Base-by-base conservation (phyloP, 208 protist genomes). In the Acanthamoeba healyi region DNA sequence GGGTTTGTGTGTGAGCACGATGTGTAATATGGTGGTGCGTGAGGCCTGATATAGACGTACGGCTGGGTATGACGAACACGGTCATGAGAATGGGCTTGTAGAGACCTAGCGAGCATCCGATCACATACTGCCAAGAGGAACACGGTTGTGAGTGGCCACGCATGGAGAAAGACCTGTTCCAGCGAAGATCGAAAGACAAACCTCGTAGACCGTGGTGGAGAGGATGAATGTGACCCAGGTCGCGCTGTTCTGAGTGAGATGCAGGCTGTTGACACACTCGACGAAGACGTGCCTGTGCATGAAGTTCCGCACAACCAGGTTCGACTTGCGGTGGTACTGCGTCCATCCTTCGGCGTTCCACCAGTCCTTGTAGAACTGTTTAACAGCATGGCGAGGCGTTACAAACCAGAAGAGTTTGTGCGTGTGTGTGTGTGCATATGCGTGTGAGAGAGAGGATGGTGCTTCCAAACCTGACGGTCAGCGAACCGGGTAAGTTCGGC, bases 351-450 rank as follows among this genome's bases (percentile, higher is more conserved):
- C 49, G 0, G 88, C 54, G 40, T 93, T 93, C 88, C 88, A 93
- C 88, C 88, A 93, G 61, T 93, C 88, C 46, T 49, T 46, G 88
- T 93, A 93, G 67, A 93, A 93, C 88, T 93, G 87, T 38, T 24
- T n/a, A n/a, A n/a, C n/a, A n/a, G n/a, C n/a, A n/a, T n/a, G n/a
- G n/a, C n/a, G n/a, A n/a, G n/a, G n/a, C n/a, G n/a, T n/a, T n/a
- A n/a, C n/a, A n/a, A n/a, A n/a, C n/a, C n/a, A n/a, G n/a, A n/a
- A n/a, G n/a, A n/a, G n/a, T n/a, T n/a, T n/a, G n/a, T n/a, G n/a
- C n/a, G n/a, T n/a, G n/a, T n/a, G n/a, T n/a, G n/a, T n/a, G 54
- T 61, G 22, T 61, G 54, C 22, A 61, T 26, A 61, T 12, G 54
- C 22, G 54, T 61, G 12, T 10, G n/a, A n/a, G n/a, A n/a, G n/a